Conservation (phyloP, 2,329 filamentous ascomycete species). For the Fusarium chlamydosporum region DNA sequence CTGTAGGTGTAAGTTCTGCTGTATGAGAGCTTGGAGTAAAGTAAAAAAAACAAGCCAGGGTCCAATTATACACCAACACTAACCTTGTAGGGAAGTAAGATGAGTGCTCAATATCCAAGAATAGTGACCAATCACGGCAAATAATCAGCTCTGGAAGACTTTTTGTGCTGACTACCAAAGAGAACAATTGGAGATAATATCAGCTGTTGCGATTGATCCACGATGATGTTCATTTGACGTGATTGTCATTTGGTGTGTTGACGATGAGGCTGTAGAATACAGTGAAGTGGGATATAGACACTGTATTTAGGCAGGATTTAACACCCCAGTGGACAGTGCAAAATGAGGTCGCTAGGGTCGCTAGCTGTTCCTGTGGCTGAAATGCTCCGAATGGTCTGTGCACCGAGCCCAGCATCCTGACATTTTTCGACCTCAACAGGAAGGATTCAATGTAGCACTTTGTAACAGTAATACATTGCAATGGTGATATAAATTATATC, state of each 20-base stretch:
- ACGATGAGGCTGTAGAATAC: constrained; percentile 27
- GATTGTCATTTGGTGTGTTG: constrained; percentile 29
- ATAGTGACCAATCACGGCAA: background rate
- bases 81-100: background rate
- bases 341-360: background rate
- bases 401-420: background rate
- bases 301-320: background rate
- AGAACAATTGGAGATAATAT: background rate
- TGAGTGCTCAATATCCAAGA: background rate
- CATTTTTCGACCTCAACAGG: background rate
- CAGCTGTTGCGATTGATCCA: constrained; percentile 15
- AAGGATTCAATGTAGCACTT: background rate
- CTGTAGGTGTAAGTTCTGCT: constrained; percentile 25
- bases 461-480: background rate
- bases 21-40: background rate
- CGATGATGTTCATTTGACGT: constrained; percentile 41
- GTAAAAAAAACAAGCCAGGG: constrained; percentile 21
- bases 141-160: background rate
- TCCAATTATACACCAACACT: constrained; percentile 17
- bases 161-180: background rate
- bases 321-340: constrained; percentile 1
- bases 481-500: background rate
- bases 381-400: background rate
- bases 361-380: constrained; percentile 28
- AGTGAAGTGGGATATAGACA: background rate